A percentile compares a stretch with the other conserved stretches of the same genome.
phyloP scores from a whole-genome alignment of 257 asterid genomes.

The Sherardia arvensis region DNA sequence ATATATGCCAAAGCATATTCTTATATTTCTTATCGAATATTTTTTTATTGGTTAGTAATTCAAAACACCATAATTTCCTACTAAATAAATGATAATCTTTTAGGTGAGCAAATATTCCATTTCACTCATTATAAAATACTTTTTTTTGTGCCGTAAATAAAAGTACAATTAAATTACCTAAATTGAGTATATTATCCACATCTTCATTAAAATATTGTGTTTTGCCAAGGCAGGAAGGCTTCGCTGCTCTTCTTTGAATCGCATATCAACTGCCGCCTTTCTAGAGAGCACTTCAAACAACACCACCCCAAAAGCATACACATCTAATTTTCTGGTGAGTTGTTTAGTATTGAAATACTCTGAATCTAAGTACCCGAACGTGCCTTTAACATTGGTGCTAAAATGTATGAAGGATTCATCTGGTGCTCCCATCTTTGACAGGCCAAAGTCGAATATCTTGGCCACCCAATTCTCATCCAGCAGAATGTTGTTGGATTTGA shows the following conservation, averaged over 20 bases:
- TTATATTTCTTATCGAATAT: no score
- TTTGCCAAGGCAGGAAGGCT: conserved; percentile 52
- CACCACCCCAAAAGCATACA: conserved; percentile 64
- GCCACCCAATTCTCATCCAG: conserved; percentile 57
- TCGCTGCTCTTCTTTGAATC: conserved; percentile 19
- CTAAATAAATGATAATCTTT: no score
- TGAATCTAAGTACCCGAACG: conserved; percentile 58
- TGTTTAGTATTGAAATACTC: conserved; percentile 48
- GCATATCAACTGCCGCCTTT: conserved; percentile 25
- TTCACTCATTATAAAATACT: no score
- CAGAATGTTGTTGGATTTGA: conserved; percentile 57
- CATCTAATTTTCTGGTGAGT: conserved; percentile 47
- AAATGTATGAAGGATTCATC: conserved; percentile 25
- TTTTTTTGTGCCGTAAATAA: no score
- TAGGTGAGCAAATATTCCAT: no score
- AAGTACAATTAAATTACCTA: no score
- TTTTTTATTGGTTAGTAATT: no score
- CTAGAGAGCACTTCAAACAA: conserved; percentile 48
- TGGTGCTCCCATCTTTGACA: conserved; percentile 43
- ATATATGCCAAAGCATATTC: no score
- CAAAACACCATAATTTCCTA: no score
- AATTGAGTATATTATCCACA: no score
- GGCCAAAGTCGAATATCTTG: conserved; percentile 63
- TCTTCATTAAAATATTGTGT: no score
- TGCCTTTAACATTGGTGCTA: conserved; percentile 62